A percentile compares a stretch with the other conserved stretches of the same genome.
Conservation (phyloP, 139 green algal genomes). For the Cymbomonas tetramitiformis region DNA sequence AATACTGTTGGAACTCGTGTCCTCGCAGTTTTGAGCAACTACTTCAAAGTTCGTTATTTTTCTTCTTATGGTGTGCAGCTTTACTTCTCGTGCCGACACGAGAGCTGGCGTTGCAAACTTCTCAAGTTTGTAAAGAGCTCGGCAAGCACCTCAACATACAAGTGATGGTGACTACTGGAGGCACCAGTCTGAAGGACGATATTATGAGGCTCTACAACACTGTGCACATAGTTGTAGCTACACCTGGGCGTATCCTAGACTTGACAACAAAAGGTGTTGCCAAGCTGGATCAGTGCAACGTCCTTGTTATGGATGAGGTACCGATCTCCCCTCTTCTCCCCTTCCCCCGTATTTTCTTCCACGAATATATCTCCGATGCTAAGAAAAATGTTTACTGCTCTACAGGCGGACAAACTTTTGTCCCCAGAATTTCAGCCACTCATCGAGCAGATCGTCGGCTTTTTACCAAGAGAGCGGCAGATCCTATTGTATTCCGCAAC, state of each 20-base stretch:
- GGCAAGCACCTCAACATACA: constrained; percentile 82
- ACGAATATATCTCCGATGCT: too few species aligned
- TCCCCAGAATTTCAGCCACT: constrained; percentile 90
- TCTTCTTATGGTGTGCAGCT: constrained; percentile 52
- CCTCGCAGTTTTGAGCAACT: too few species aligned
- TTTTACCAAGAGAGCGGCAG: constrained; percentile 67
- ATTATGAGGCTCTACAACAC: constrained; percentile 91
- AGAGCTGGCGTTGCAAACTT: constrained; percentile 93
- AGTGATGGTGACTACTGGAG: constrained; percentile 93
- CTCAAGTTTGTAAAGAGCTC: constrained; percentile 90
- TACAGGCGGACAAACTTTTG: constrained; percentile 85
- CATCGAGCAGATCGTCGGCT: constrained; percentile 84
- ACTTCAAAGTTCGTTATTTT: neutral
- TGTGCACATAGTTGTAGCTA: constrained; percentile 86
- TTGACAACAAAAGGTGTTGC: constrained; percentile 83
- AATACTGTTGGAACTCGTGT: neutral
- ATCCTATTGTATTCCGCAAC: constrained; percentile 94
- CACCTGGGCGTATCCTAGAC: constrained; percentile 90
- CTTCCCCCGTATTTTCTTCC: too few species aligned
- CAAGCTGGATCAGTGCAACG: constrained; percentile 66
- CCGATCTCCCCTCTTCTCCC: too few species aligned
- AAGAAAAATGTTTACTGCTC: too few species aligned
- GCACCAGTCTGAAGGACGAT: constrained; percentile 90
- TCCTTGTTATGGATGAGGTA: constrained; percentile 96
- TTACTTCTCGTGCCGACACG: constrained; percentile 91